Conservation (phyloP, 371 early-diverging fungal genomes). For the Thermomucor indicae-seudaticae region DNA sequence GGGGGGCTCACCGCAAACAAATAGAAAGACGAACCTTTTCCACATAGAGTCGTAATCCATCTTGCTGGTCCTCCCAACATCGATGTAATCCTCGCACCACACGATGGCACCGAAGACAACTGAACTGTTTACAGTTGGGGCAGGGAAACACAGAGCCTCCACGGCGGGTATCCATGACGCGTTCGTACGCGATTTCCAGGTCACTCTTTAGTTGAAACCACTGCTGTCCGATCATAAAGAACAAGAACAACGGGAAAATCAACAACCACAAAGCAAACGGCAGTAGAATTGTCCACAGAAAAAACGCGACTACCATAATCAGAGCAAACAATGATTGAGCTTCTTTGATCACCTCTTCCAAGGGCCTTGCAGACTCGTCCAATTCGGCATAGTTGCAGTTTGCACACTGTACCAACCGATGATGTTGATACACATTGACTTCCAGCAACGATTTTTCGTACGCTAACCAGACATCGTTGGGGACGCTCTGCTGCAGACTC, state of each 20-base stretch:
- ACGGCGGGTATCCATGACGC: constrained; percentile 24
- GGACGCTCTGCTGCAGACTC: constrained; percentile 23
- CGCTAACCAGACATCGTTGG: constrained; percentile 28
- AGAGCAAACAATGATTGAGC: neutral
- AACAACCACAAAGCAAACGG: constrained; percentile 5
- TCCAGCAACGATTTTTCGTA: constrained; percentile 43
- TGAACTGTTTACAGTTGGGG: constrained; percentile 36
- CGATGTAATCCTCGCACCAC: constrained; percentile 46
- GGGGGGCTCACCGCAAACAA: no score
- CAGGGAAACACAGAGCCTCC: constrained; percentile 48
- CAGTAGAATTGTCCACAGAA: constrained; percentile 28
- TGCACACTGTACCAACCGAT: constrained; percentile 43
- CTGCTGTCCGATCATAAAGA: constrained; percentile 11
- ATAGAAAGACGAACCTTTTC: no score
- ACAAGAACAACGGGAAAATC: constrained; percentile 1
- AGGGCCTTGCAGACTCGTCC: constrained; percentile 31
- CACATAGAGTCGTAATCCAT: constrained; percentile 55
- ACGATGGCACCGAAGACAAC: constrained; percentile 48
- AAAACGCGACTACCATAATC: constrained; percentile 11
- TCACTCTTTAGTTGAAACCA: constrained; percentile 32
- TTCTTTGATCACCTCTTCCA: neutral
- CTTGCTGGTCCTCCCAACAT: constrained; percentile 55
- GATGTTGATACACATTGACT: constrained; percentile 16
- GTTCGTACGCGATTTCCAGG: constrained; percentile 27
- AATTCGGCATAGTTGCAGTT: constrained; percentile 50